A percentile compares a stretch with the other conserved stretches of the same genome.
Conservation (phyloP, 495 filamentous ascomycete species). For the Aspergillus wentii region DNA sequence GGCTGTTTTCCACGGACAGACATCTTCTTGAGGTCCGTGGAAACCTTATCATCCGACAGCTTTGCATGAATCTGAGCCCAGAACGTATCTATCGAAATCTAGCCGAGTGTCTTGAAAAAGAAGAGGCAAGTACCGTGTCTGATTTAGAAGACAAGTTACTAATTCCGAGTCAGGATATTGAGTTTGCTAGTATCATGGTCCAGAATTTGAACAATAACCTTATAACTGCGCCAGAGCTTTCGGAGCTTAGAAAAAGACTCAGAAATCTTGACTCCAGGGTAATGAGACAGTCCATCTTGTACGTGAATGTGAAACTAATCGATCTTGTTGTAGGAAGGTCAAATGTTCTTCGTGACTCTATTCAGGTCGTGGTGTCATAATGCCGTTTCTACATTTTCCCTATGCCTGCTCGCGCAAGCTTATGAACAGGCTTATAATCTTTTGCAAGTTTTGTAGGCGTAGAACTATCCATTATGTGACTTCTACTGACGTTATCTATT, state of each 20-base stretch:
- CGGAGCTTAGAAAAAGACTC: constrained; percentile 83
- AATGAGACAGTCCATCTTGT: constrained; percentile 3
- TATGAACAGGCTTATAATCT: constrained; percentile 98
- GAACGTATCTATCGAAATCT: constrained; percentile 95
- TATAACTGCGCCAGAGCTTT: constrained; percentile 92
- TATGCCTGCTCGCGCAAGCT: constrained; percentile 93
- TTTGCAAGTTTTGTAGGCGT: constrained; percentile 83
- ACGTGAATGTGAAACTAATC: constrained; percentile 7
- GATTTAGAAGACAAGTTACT: neutral
- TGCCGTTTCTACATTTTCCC: constrained; percentile 92
- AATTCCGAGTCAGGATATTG: constrained; percentile 59
- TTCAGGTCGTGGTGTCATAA: constrained; percentile 99
- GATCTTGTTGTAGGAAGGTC: constrained; percentile 65
- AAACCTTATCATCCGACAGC: constrained; percentile 92
- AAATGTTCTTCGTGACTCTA: constrained; percentile 88
- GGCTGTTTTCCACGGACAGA: constrained; percentile 91
- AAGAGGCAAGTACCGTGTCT: constrained; percentile 53
- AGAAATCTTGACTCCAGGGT: constrained; percentile 86
- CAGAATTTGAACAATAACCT: constrained; percentile 99
- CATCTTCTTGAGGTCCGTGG: constrained; percentile 86
- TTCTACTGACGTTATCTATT: constrained; percentile 29
- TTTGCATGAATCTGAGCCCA: constrained; percentile 86
- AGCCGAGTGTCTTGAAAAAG: constrained; percentile 95
- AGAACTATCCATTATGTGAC: neutral
- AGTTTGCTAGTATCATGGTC: constrained; percentile 99